phyloP scores from a whole-genome alignment of 805 yeast genomes.

The Wickerhamomyces bisporus region DNA sequence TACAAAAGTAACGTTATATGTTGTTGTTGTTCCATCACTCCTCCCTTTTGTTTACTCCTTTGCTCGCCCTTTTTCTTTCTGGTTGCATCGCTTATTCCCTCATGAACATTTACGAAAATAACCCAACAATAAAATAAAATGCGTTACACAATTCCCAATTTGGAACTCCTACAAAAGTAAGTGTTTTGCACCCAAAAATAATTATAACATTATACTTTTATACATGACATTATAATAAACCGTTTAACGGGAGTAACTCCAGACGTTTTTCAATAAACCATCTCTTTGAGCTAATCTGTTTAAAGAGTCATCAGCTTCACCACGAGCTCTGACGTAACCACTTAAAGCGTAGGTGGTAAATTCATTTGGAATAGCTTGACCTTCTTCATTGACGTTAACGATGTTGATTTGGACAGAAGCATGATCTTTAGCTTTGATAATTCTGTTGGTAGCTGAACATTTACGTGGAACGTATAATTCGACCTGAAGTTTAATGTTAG shows the following conservation, averaged over 20 bases:
- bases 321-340: constrained; percentile 97
- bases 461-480: constrained; percentile 99
- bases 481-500: constrained; percentile 45
- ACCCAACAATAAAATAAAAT: too few species aligned
- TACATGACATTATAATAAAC: not conserved
- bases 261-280: constrained; percentile 95
- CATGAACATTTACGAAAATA: too few species aligned
- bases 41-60: too few species aligned
- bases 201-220: constrained; percentile 12
- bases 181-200: constrained; percentile 4
- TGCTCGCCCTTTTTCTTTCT: too few species aligned
- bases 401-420: constrained; percentile 98
- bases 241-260: constrained; percentile 87
- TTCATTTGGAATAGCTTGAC: constrained; percentile 88
- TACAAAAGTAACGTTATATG: too few species aligned
- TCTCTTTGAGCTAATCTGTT: constrained; percentile 99
- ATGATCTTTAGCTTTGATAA: constrained; percentile 99
- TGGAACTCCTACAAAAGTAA: too few species aligned
- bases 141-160: too few species aligned
- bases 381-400: constrained; percentile 96
- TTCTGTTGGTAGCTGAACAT: constrained; percentile 99
- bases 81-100: too few species aligned
- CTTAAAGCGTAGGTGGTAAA: constrained; percentile 93
- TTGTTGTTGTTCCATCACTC: too few species aligned
- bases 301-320: constrained; percentile 98